phyloP scores from a whole-genome alignment of 2,329 filamentous ascomycete genomes.

The Grosmannia penicillata region DNA sequence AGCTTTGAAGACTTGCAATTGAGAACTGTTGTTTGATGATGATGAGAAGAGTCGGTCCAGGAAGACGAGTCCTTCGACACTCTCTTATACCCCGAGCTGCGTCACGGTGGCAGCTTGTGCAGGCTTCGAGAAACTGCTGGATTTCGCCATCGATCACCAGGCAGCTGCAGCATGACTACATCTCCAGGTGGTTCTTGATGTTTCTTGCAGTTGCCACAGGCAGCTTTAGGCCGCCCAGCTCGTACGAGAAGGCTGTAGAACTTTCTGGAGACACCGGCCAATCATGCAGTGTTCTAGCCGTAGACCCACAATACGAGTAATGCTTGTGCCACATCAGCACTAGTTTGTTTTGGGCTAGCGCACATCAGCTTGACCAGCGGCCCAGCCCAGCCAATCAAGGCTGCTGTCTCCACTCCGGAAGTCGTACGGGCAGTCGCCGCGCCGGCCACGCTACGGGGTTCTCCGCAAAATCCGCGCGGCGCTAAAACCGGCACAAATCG shows the following conservation, averaged over 20 bases:
- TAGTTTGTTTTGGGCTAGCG: too few species aligned
- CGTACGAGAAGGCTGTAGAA: background rate
- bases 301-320: too few species aligned
- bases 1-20: background rate
- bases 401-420: too few species aligned
- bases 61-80: background rate
- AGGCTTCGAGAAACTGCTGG: background rate
- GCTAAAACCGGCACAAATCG: too few species aligned
- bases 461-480: too few species aligned
- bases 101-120: background rate
- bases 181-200: slow-evolving; percentile 11
- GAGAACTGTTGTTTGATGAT: background rate
- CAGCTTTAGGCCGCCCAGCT: background rate
- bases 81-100: background rate
- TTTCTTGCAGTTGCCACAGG: slow-evolving; percentile 10
- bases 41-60: background rate
- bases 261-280: too few species aligned
- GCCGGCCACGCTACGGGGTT: too few species aligned
- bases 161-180: background rate
- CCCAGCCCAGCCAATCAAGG: too few species aligned
- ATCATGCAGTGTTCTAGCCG: too few species aligned
- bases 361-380: too few species aligned
- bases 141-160: background rate
- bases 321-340: too few species aligned
- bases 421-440: too few species aligned